Evolutionary conservation across 192 early-diverging fungal species (phyloP).

Genomic region (Podila verticillata): DNA sequence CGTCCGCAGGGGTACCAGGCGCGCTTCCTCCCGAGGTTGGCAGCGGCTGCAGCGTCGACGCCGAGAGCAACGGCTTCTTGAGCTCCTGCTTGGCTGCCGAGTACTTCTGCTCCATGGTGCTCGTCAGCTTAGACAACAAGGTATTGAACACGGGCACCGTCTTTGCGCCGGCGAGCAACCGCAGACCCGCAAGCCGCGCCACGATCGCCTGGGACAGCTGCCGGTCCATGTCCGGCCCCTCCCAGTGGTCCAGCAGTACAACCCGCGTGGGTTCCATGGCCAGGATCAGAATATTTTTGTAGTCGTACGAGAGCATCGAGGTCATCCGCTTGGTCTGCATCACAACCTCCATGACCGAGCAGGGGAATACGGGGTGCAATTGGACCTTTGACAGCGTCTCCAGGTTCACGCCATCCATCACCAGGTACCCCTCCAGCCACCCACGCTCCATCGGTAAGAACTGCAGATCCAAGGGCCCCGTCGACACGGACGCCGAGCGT

Average conservation of each 20-base stretch:
- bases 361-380: slow-evolving; percentile 30
- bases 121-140: slow-evolving; percentile 21
- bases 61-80: slow-evolving; percentile 19
- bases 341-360: slow-evolving; percentile 49
- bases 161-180: slow-evolving; percentile 33
- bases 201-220: slow-evolving; percentile 31
- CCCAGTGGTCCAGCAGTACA: slow-evolving; percentile 62
- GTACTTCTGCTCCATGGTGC: slow-evolving; percentile 36
- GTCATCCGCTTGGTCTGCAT: slow-evolving; percentile 61
- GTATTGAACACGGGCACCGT: slow-evolving; percentile 47
- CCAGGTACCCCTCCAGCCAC: slow-evolving; percentile 68
- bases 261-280: slow-evolving; percentile 63
- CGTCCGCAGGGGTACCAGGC: not conserved
- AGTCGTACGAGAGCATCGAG: slow-evolving; percentile 77
- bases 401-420: slow-evolving; percentile 46
- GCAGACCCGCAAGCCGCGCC: slow-evolving; percentile 28
- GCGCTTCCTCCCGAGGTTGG: not conserved
- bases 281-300: slow-evolving; percentile 76
- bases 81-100: slow-evolving; percentile 38
- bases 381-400: slow-evolving; percentile 32
- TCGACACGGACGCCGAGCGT: slow-evolving; percentile 45
- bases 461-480: slow-evolving; percentile 57
- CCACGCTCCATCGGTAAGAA: slow-evolving; percentile 43
- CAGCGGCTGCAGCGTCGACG: slow-evolving; percentile 16
- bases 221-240: slow-evolving; percentile 30